phyloP scores from a whole-genome alignment of 768 basidiomycete genomes.

The Termitomyces bulborhizus region DNA sequence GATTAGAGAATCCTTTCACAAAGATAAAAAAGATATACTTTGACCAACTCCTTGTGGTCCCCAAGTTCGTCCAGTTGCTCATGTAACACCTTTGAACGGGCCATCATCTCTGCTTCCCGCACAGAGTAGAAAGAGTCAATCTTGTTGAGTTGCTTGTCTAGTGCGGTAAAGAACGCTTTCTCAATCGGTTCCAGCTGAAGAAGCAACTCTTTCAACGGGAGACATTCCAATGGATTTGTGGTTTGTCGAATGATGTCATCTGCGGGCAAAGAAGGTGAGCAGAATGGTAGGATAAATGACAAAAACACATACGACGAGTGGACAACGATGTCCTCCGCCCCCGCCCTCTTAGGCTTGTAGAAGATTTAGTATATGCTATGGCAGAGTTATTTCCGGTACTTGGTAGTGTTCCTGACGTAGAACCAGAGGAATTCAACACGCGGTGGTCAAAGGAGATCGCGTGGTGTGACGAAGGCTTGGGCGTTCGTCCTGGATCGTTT shows the following conservation, averaged over 20 bases:
- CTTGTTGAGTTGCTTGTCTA: slow-evolving; percentile 80
- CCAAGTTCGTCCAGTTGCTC: slow-evolving; percentile 71
- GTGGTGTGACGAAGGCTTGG: not conserved
- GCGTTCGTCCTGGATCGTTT: not conserved
- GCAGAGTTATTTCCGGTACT: not conserved
- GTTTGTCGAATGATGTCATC: not conserved
- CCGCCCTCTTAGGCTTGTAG: not conserved
- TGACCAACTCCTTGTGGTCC: slow-evolving; percentile 55
- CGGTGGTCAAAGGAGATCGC: not conserved
- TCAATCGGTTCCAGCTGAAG: slow-evolving; percentile 55
- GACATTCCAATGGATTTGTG: slow-evolving; percentile 21
- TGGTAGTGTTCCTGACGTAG: not conserved
- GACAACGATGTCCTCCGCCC: not conserved
- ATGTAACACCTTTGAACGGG: slow-evolving; percentile 41
- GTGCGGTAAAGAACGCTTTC: slow-evolving; percentile 63
- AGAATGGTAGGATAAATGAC: not conserved
- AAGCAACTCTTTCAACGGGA: slow-evolving; percentile 43
- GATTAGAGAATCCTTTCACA: not conserved
- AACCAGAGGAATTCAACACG: not conserved
- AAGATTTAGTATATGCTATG: not conserved
- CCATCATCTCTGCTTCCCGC: slow-evolving; percentile 57
- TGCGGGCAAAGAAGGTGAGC: not conserved
- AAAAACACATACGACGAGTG: not conserved
- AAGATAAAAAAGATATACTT: slow-evolving; percentile 33
- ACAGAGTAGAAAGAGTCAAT: slow-evolving; percentile 78